A percentile compares a stretch with the other conserved stretches of the same genome.
Evolutionary conservation across 805 yeast genomes (phyloP).

Genomic region (Candida manassasensis): DNA sequence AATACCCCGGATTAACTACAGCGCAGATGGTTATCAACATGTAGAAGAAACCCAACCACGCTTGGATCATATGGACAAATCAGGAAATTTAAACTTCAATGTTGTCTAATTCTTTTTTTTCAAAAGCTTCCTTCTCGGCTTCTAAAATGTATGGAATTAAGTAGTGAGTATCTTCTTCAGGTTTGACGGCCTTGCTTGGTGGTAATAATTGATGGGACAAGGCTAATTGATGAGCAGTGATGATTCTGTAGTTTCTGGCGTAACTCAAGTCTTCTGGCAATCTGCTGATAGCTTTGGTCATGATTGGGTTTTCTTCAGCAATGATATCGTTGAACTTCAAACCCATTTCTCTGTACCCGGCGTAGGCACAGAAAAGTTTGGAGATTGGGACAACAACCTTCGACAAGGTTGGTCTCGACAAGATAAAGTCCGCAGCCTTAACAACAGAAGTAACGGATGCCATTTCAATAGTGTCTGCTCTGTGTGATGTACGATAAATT

Average conservation of each 20-base stretch:
- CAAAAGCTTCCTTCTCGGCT: conserved; percentile 88
- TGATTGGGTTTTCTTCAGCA: conserved; percentile 79
- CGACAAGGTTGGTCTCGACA: conserved; percentile 73
- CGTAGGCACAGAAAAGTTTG: conserved; percentile 59
- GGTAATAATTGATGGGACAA: conserved; percentile 84
- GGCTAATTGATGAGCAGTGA: conserved; percentile 87
- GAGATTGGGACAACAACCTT: conserved; percentile 78
- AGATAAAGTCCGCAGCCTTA: conserved; percentile 72
- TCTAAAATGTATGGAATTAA: conserved; percentile 86
- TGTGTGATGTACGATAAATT: background rate
- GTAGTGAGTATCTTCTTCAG: conserved; percentile 79
- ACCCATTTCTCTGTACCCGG: conserved; percentile 96
- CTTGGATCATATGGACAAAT: too few relatives aligned
- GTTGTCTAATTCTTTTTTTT: conserved; percentile 86
- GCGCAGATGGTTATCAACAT: too few relatives aligned
- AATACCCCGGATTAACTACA: too few relatives aligned
- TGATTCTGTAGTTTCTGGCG: conserved; percentile 87
- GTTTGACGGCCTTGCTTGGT: conserved; percentile 66
- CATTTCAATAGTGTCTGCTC: conserved; percentile 26
- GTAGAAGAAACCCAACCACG: too few relatives aligned
- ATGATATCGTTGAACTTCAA: conserved; percentile 83
- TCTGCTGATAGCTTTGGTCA: conserved; percentile 85
- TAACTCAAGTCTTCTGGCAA: conserved; percentile 79
- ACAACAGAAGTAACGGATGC: conserved; percentile 64
- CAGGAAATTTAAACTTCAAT: conserved; percentile 34